Evolutionary conservation across 176 grass and related monocot species (phyloP), one percentile per base, ranked within the genome.

Genomic region (Dendrocalamus sinicus): DNA sequence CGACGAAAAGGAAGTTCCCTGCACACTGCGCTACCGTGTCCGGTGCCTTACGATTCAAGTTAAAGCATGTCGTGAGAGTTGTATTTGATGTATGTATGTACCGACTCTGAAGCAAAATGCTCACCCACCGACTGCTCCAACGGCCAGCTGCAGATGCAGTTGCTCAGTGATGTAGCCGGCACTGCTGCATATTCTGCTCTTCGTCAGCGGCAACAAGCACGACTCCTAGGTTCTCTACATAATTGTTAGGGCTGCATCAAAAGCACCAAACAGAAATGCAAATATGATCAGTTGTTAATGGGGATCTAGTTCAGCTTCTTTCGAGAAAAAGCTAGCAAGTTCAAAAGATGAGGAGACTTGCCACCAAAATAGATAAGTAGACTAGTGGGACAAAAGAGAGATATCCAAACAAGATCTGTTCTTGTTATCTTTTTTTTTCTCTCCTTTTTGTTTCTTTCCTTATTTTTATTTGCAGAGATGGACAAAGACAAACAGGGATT

Each of bases 41-140:
- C 39, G 19, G 64, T 86, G 79, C 73, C 89, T 64, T 86, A 78
- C 20, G 73, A 78, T 90, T 90, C 47, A 90, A 86, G 89, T 11
- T 41, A 48, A 86, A 90, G 88, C 88, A 50, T 90, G 72, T 39
- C 55, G 9, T 59, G 37, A 43, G 77, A 64, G 47, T 9, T 5
- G 54, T 52, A 30, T 65, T 24, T 6, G 64, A 77, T 62, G 63
- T 60, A 22, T n/a, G 11, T 10, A 14, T 12, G 65, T 78, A 83
- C 79, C 79, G 53, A 83, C 65, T 76, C 65, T 90, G 79, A 90
- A 55, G 79, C 84, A 16, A 65, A 66, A 70, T 63, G 78, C 78
- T 64, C 88, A 86, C 32, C 88, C 43, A 71, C 78, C 28, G 58
- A 23, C 35, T 17, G 71, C 51, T 76, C 12, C 53, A 28, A 5